These are phyloP conservation scores for Penicillium soppii DNA, from an alignment of 495 filamentous ascomycete species.

Conservation along the genomic window DNA sequence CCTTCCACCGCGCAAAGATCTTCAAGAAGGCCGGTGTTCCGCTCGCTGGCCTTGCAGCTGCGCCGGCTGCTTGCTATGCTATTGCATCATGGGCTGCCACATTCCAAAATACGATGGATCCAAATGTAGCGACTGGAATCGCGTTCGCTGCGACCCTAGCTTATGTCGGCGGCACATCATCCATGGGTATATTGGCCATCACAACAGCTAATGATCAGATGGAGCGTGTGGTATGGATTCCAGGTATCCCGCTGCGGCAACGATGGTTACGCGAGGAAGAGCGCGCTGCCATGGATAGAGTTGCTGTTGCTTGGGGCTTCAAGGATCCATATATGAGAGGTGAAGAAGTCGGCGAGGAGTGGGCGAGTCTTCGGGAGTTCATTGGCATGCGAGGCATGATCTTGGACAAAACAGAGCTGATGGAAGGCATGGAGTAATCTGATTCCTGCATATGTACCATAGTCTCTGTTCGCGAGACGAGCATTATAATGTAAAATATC, in stretches of 20 bases:
- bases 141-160: slow-evolving; percentile 77
- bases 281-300: slow-evolving; percentile 79
- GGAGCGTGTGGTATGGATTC: slow-evolving; percentile 84
- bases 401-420: slow-evolving; percentile 78
- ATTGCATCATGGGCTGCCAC: slow-evolving; percentile 53
- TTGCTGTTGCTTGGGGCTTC: slow-evolving; percentile 89
- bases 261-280: slow-evolving; percentile 95
- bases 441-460: neutral
- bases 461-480: neutral
- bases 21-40: slow-evolving; percentile 52
- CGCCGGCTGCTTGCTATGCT: slow-evolving; percentile 69
- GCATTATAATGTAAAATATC: slow-evolving; percentile 2
- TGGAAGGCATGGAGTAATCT: slow-evolving; percentile 82
- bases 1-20: slow-evolving; percentile 68
- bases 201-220: slow-evolving; percentile 91
- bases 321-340: slow-evolving; percentile 73
- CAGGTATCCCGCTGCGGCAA: slow-evolving; percentile 73
- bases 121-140: slow-evolving; percentile 66
- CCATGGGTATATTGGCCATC: slow-evolving; percentile 78
- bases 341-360: slow-evolving; percentile 88
- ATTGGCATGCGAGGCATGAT: slow-evolving; percentile 80
- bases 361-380: slow-evolving; percentile 80
- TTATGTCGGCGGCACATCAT: slow-evolving; percentile 75
- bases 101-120: slow-evolving; percentile 72
- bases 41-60: slow-evolving; percentile 49